These are phyloP conservation scores for Beauveria sp. DNA, from an alignment of 2,329 filamentous ascomycete species.

Conservation along the genomic window DNA sequence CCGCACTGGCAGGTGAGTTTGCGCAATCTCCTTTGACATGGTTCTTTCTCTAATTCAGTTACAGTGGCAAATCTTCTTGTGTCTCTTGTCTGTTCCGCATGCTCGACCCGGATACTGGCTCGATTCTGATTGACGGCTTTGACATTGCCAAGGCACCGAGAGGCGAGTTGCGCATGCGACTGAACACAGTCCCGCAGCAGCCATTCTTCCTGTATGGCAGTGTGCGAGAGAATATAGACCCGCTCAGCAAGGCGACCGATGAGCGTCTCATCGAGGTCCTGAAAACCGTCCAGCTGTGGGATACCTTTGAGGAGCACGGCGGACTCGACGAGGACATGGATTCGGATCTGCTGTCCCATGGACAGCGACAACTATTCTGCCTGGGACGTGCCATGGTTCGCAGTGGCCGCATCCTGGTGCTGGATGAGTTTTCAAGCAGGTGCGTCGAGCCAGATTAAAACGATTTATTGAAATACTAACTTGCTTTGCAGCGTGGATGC, in stretches of 20 bases:
- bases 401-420: constrained; percentile 26
- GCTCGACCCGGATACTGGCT: constrained; percentile 33
- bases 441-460: neutral
- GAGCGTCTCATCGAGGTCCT: constrained; percentile 35
- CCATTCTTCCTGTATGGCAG: constrained; percentile 41
- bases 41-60: constrained; percentile 14
- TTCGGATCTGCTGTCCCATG: constrained; percentile 28
- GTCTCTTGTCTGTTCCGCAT: constrained; percentile 39
- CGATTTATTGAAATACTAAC: neutral
- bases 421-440: constrained; percentile 32
- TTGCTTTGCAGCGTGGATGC: constrained; percentile 24
- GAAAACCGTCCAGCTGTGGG: constrained; percentile 35
- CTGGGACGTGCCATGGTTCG: constrained; percentile 29
- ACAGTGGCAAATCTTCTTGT: constrained; percentile 28
- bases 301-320: constrained; percentile 30
- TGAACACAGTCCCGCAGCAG: constrained; percentile 45
- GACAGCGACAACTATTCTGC: constrained; percentile 39
- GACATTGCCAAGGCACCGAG: constrained; percentile 23
- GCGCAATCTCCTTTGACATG: neutral
- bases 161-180: constrained; percentile 18
- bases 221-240: constrained; percentile 43
- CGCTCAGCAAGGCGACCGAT: constrained; percentile 28
- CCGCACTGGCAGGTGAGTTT: constrained; percentile 28
- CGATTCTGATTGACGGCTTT: constrained; percentile 38
- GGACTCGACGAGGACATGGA: constrained; percentile 29